phyloP scores from a whole-genome alignment of 2,329 filamentous ascomycete species.

The Pyrenophora graminea region DNA sequence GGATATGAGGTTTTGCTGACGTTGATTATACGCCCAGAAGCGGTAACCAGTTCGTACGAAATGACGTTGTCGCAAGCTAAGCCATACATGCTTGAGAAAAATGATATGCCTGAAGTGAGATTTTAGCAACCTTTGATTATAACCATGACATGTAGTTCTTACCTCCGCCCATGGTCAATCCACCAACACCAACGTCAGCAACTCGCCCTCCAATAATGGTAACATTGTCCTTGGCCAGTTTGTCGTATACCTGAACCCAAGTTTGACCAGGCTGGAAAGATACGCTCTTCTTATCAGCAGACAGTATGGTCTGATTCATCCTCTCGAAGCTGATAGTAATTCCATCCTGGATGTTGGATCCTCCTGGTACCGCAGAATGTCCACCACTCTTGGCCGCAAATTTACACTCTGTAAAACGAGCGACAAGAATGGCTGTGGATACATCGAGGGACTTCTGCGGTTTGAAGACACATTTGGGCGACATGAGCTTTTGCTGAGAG shows the following conservation, averaged over 20 bases:
- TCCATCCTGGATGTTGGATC: constrained; percentile 49
- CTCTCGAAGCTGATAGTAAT: constrained; percentile 50
- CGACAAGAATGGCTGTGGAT: constrained; percentile 18
- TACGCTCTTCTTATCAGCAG: constrained; percentile 30
- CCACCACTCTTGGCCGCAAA: constrained; percentile 53
- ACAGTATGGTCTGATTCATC: constrained; percentile 34
- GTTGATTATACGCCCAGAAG: constrained; percentile 22
- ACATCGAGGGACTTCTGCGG: constrained; percentile 17
- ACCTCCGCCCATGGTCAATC: constrained; percentile 33
- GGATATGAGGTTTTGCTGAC: constrained; percentile 32
- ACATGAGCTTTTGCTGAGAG: constrained; percentile 18
- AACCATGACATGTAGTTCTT: neutral
- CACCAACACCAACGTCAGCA: constrained; percentile 27
- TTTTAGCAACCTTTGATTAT: neutral
- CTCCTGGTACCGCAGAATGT: constrained; percentile 48
- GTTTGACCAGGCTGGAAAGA: constrained; percentile 40
- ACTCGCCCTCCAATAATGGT: constrained; percentile 39
- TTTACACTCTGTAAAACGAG: constrained; percentile 33
- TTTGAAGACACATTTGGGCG: constrained; percentile 23
- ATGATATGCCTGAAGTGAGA: constrained; percentile 24
- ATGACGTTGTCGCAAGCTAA: constrained; percentile 40
- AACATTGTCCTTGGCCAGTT: constrained; percentile 28
- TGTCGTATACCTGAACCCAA: constrained; percentile 45
- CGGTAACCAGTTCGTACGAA: constrained; percentile 40
- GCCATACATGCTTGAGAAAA: constrained; percentile 31